Evolutionary conservation across 2,329 filamentous ascomycete genomes (phyloP).

Genomic region (Sordariomycetes sp.): DNA sequence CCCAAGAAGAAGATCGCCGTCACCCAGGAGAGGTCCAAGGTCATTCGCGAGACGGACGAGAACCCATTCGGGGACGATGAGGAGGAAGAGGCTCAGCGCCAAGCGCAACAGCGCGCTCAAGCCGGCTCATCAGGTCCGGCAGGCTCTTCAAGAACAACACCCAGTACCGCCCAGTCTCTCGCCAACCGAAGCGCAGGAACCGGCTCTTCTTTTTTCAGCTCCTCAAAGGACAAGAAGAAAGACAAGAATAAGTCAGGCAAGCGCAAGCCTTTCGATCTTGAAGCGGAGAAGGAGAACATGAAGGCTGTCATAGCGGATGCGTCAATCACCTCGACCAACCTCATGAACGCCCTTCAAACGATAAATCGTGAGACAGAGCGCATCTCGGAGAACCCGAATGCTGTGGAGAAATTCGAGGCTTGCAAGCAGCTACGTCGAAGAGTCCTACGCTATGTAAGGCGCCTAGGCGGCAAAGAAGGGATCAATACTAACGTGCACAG

Average conservation of each 20-base stretch:
- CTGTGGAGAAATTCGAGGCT: constrained; percentile 68
- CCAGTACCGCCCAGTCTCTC: constrained; percentile 6
- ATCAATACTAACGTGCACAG: constrained; percentile 22
- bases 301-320: constrained; percentile 82
- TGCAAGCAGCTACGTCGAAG: constrained; percentile 81
- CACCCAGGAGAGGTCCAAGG: constrained; percentile 71
- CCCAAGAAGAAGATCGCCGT: constrained; percentile 61
- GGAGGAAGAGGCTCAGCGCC: constrained; percentile 37
- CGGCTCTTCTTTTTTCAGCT: constrained; percentile 7
- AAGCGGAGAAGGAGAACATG: constrained; percentile 80
- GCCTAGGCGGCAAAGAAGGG: background rate
- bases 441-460: constrained; percentile 68
- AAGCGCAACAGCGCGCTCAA: constrained; percentile 16
- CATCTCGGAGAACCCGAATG: constrained; percentile 74
- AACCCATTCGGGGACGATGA: constrained; percentile 62
- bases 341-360: constrained; percentile 77
- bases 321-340: constrained; percentile 82
- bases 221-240: constrained; percentile 35
- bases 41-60: constrained; percentile 72
- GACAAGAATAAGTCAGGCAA: constrained; percentile 46
- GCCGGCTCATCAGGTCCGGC: constrained; percentile 9
- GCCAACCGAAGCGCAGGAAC: constrained; percentile 4
- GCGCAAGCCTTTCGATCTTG: constrained; percentile 66
- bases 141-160: constrained; percentile 9
- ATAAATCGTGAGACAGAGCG: constrained; percentile 85